These are phyloP conservation scores for Aurifilum marmelostoma DNA, from an alignment of 2,329 filamentous ascomycete genomes.

Conservation along the genomic window DNA sequence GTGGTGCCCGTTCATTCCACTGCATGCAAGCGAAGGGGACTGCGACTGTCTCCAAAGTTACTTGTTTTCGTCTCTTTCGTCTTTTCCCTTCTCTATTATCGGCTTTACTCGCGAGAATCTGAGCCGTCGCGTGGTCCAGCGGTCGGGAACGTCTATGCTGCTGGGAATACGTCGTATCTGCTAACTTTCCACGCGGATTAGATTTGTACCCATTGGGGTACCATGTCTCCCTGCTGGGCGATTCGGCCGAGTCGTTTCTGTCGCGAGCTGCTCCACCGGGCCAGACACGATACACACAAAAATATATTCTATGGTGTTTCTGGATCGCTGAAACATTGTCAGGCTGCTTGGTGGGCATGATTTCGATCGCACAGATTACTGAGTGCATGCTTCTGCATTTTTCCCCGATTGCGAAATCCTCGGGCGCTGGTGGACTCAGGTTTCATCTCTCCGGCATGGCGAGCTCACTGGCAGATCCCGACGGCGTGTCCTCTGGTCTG, in stretches of 20 bases:
- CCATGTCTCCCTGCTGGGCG: not conserved
- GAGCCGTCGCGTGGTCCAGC: not conserved
- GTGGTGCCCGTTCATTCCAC: not conserved
- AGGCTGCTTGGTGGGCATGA: not conserved
- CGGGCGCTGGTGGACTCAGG: not conserved
- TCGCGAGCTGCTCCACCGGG: not conserved
- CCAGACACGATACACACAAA: not conserved
- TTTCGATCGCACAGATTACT: not conserved
- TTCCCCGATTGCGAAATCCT: not conserved
- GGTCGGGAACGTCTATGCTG: not conserved
- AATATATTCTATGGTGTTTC: not conserved
- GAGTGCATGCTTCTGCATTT: not conserved
- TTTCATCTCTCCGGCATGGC: not conserved
- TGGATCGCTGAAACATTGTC: not conserved
- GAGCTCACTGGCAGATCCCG: not conserved
- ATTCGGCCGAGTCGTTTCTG: not conserved
- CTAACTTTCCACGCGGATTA: not conserved
- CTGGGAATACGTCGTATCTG: not conserved
- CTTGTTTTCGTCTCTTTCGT: not conserved
- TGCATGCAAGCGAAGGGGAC: not conserved
- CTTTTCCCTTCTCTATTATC: not conserved
- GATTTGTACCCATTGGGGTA: not conserved
- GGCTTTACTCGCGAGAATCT: slow-evolving; percentile 1
- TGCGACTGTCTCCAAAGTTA: slow-evolving; percentile 2
- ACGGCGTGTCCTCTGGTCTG: not conserved